Percentiles rank a stretch among this genome's conserved stretches.
phyloP scores from a whole-genome alignment of 1,284 basidiomycete species.

The Ganoderma lucidum region DNA sequence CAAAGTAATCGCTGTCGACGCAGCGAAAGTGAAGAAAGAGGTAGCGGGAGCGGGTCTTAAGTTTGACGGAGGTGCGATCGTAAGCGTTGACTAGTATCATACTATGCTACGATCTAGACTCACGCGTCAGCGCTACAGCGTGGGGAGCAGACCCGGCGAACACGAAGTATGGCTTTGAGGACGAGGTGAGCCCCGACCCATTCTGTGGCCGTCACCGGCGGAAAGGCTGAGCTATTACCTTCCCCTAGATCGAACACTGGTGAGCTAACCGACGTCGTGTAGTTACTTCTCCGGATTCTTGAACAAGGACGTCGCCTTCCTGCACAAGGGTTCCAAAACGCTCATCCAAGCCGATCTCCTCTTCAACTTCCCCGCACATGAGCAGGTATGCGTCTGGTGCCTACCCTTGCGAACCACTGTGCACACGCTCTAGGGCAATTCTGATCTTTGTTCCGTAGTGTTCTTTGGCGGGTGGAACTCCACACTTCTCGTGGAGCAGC shows the following conservation, averaged over 20 bases:
- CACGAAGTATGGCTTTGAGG: slow-evolving; percentile 84
- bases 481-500: slow-evolving; percentile 47
- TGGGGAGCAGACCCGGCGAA: slow-evolving; percentile 70
- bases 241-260: slow-evolving; percentile 67
- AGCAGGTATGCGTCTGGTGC: slow-evolving; percentile 65
- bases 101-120: background rate
- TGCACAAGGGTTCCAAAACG: slow-evolving; percentile 81
- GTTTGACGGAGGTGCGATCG: slow-evolving; percentile 64
- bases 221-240: background rate
- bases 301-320: slow-evolving; percentile 92
- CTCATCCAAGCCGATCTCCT: slow-evolving; percentile 90
- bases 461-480: slow-evolving; percentile 61
- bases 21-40: slow-evolving; percentile 53
- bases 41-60: slow-evolving; percentile 37
- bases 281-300: slow-evolving; percentile 85
- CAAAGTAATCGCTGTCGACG: slow-evolving; percentile 74
- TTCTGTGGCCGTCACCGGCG: too few relatives aligned
- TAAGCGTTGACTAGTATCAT: background rate
- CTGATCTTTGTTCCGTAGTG: slow-evolving; percentile 41
- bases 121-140: slow-evolving; percentile 44
- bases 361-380: slow-evolving; percentile 87
- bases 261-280: slow-evolving; percentile 36
- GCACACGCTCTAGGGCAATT: too few relatives aligned
- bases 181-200: slow-evolving; percentile 61
- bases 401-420: too few relatives aligned